Evolutionary conservation across 257 asterid species (phyloP).

Genomic region (Orobanche coerulescens): DNA sequence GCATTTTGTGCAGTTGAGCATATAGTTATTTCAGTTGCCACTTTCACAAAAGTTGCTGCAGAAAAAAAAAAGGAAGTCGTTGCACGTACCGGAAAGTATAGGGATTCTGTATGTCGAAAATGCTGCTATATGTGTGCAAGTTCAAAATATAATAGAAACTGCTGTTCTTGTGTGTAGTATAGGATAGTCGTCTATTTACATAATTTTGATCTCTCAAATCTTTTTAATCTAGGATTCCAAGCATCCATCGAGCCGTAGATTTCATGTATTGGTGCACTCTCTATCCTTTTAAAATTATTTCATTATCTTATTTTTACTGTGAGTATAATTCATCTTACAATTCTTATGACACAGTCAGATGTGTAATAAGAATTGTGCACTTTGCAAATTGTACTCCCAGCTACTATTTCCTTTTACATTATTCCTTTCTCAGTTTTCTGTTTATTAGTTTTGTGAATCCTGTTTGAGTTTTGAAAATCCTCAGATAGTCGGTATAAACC

Average conservation of each 20-base stretch:
- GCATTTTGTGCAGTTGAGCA: conserved; percentile 25
- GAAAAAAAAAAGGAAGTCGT: conserved; percentile 15
- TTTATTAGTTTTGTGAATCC: not conserved
- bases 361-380: not conserved
- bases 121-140: conserved; percentile 18
- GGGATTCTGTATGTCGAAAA: not conserved
- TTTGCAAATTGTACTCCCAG: not conserved
- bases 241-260: conserved; percentile 20
- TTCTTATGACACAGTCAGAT: conserved; percentile 4
- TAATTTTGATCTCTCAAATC: conserved; percentile 9
- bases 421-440: not conserved
- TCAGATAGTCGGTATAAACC: not conserved
- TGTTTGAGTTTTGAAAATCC: not conserved
- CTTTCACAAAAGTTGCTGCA: conserved; percentile 6
- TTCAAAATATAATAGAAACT: conserved; percentile 5
- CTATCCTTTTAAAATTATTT: not conserved
- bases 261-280: conserved; percentile 18
- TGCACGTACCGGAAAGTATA: conserved; percentile 16
- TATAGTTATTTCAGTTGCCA: conserved; percentile 18
- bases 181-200: conserved; percentile 13
- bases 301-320: not conserved
- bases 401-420: not conserved
- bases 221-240: conserved; percentile 14
- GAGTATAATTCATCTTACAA: conserved; percentile 9
- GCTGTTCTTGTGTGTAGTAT: conserved; percentile 21